Conservation (phyloP, 495 filamentous ascomycete species). For the Haplographium delicatum region DNA sequence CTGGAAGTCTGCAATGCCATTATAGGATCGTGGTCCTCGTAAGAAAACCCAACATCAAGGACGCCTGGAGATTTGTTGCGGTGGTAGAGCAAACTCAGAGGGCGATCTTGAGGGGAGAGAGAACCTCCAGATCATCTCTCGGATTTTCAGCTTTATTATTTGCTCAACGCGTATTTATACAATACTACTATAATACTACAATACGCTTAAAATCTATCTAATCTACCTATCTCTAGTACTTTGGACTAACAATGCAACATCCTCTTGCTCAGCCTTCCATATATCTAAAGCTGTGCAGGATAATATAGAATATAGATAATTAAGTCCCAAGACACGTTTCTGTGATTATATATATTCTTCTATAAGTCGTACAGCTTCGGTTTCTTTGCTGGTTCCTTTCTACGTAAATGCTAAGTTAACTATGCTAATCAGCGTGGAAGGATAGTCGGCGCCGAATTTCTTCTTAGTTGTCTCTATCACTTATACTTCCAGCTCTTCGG, state of each 20-base stretch:
- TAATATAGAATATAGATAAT: constrained; percentile 6
- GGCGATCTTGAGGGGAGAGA: no score
- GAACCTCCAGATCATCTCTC: no score
- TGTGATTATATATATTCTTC: constrained; percentile 10
- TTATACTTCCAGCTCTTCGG: neutral
- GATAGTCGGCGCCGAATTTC: neutral
- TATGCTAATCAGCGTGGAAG: neutral
- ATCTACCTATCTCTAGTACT: constrained; percentile 2
- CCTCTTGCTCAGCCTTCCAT: constrained; percentile 16
- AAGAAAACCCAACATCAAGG: no score
- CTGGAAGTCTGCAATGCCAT: no score
- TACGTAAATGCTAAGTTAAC: constrained; percentile 1
- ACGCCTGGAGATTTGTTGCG: no score
- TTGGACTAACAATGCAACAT: constrained; percentile 7
- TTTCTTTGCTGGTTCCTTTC: constrained; percentile 19
- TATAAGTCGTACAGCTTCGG: constrained; percentile 9
- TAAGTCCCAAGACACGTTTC: constrained; percentile 5
- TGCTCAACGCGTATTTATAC: constrained; percentile 6
- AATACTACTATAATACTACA: neutral
- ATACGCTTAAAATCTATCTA: neutral
- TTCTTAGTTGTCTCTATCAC: neutral
- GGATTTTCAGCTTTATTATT: no score
- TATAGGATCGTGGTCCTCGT: no score
- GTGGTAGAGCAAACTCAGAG: no score
- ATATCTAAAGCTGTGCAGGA: constrained; percentile 9